Conservation (phyloP, 2,329 filamentous ascomycete species). For the Beauveria australis region DNA sequence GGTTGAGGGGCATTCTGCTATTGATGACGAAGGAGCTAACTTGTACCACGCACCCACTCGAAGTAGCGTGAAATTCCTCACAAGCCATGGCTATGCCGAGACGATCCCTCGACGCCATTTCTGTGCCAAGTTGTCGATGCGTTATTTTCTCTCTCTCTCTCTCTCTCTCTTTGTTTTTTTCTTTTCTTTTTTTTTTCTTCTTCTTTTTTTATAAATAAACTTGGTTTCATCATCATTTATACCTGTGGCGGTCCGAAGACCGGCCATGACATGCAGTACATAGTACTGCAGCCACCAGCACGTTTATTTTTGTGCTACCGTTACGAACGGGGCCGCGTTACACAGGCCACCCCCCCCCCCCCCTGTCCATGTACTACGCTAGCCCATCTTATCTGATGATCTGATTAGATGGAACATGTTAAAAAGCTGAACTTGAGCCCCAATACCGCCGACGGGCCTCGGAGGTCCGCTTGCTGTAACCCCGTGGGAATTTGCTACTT, state of each 20-base stretch:
- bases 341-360: neutral
- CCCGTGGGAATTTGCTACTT: too few relatives aligned
- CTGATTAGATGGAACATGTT: conserved; percentile 30
- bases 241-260: neutral
- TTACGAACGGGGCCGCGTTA: neutral
- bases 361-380: neutral
- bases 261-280: neutral
- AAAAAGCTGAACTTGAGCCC: neutral
- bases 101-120: neutral
- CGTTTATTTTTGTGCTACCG: neutral
- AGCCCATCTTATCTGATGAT: conserved; percentile 36
- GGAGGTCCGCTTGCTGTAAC: too few relatives aligned
- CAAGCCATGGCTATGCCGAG: neutral
- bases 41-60: neutral
- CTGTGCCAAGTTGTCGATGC: neutral
- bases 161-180: neutral
- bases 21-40: too few relatives aligned
- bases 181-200: neutral
- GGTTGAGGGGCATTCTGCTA: neutral
- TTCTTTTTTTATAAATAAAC: too few relatives aligned
- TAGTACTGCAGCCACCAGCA: neutral
- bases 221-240: neutral
- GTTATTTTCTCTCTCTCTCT: neutral
- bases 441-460: conserved; percentile 7
- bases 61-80: neutral